Evolutionary conservation across 331 rosid species (phyloP).

Genomic region (Spiraea crenata): DNA sequence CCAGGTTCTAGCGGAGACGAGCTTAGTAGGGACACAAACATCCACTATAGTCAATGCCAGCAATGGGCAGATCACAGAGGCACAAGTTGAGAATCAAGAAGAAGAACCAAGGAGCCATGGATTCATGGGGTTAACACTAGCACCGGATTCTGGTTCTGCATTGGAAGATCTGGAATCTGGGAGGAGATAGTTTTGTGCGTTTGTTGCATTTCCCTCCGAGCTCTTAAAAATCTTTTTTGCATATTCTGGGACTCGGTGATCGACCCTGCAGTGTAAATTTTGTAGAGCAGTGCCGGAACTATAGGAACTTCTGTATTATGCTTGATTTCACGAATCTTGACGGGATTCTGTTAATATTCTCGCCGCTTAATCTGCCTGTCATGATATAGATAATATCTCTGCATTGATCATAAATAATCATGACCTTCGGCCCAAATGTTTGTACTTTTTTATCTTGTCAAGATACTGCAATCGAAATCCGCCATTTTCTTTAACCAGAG

Average conservation of each 20-base stretch:
- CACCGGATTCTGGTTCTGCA: slow-evolving; percentile 30
- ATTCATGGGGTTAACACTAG: slow-evolving; percentile 43
- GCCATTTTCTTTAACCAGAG: too few species aligned
- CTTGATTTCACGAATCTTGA: neutral
- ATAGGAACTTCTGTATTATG: neutral
- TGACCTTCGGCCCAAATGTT: too few species aligned
- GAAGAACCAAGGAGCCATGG: slow-evolving; percentile 42
- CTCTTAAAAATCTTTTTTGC: too few species aligned
- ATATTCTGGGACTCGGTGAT: neutral
- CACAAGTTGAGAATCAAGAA: slow-evolving; percentile 31
- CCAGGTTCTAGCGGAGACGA: slow-evolving; percentile 49
- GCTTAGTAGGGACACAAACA: slow-evolving; percentile 22
- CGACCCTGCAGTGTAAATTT: neutral
- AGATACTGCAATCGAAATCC: too few species aligned
- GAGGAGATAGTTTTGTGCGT: slow-evolving; percentile 28
- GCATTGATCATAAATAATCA: too few species aligned
- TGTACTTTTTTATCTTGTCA: too few species aligned
- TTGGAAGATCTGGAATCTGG: slow-evolving; percentile 66
- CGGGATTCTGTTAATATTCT: neutral
- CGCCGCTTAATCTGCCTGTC: too few species aligned
- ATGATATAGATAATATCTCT: too few species aligned
- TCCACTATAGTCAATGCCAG: slow-evolving; percentile 26
- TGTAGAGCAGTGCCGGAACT: neutral
- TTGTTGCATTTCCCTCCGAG: neutral
- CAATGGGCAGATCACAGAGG: slow-evolving; percentile 25